phyloP scores from a whole-genome alignment of 495 filamentous ascomycete species.

The Penicillium coffeae region DNA sequence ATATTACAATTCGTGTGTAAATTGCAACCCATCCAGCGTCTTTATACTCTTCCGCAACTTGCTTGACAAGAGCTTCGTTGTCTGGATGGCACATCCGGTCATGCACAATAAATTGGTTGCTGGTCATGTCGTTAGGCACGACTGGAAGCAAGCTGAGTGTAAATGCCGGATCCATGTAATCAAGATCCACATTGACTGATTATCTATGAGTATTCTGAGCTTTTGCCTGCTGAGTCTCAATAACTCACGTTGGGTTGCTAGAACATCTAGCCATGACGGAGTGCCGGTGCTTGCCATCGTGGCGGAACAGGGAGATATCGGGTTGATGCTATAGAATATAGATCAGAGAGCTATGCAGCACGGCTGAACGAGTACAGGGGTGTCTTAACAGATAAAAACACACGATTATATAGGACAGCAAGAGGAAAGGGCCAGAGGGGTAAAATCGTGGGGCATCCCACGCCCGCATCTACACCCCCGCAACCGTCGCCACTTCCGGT shows the following conservation, averaged over 20 bases:
- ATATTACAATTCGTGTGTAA: neutral
- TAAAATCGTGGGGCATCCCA: neutral
- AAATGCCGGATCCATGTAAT: constrained; percentile 4
- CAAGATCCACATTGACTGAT: constrained; percentile 2
- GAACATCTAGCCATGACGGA: neutral
- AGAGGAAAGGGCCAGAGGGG: neutral
- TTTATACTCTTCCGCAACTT: neutral
- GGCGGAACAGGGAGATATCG: neutral
- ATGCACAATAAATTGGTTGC: constrained; percentile 3
- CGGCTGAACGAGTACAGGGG: too few relatives aligned
- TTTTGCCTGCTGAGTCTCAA: neutral
- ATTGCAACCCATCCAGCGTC: neutral
- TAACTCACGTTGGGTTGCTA: neutral
- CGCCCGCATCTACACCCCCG: neutral
- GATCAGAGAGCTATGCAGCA: too few relatives aligned
- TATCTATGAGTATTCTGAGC: neutral
- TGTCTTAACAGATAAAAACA: neutral
- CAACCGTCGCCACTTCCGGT: neutral
- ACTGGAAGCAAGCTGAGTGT: neutral
- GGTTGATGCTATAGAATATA: too few relatives aligned
- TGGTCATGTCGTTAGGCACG: constrained; percentile 1
- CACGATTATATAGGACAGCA: neutral
- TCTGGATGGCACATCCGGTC: constrained; percentile 1
- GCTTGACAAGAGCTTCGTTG: neutral
- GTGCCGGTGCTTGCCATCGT: neutral